Percentiles rank a stretch among this genome's conserved stretches.
Conservation (phyloP, 1,284 basidiomycete species). For the Psilocybe mexicana region DNA sequence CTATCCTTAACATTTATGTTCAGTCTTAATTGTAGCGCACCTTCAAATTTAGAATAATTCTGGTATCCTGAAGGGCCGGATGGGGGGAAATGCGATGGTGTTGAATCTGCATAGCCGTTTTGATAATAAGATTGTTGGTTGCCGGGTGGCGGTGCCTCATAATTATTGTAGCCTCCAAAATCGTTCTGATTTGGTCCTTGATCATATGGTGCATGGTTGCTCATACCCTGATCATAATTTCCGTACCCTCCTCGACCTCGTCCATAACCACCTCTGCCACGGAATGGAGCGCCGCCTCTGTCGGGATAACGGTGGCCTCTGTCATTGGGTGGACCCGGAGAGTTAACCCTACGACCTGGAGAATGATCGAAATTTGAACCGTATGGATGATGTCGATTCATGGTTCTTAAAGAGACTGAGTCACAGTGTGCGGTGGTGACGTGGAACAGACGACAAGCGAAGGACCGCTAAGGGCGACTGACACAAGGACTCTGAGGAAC, state of each 20-base stretch:
- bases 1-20: conserved; percentile 24
- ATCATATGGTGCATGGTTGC: conserved; percentile 57
- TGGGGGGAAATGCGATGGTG: conserved; percentile 42
- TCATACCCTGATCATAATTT: conserved; percentile 52
- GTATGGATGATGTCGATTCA: conserved; percentile 89
- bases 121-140: conserved; percentile 68
- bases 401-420: conserved; percentile 37
- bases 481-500: conserved; percentile 12
- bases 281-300: conserved; percentile 54
- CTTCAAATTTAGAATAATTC: conserved; percentile 69
- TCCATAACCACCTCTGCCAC: conserved; percentile 62
- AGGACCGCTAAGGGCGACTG: conserved; percentile 24
- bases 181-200: conserved; percentile 61
- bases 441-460: conserved; percentile 22
- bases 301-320: conserved; percentile 67
- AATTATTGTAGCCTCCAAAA: conserved; percentile 61
- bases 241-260: conserved; percentile 60
- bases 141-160: conserved; percentile 48
- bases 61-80: conserved; percentile 48
- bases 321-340: conserved; percentile 67
- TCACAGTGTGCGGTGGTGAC: conserved; percentile 19
- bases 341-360: conserved; percentile 55
- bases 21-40: conserved; percentile 73
- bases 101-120: conserved; percentile 51
- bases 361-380: conserved; percentile 66